Base-by-base conservation (phyloP, 2,329 filamentous ascomycete species). In the Epichloe scottii region DNA sequence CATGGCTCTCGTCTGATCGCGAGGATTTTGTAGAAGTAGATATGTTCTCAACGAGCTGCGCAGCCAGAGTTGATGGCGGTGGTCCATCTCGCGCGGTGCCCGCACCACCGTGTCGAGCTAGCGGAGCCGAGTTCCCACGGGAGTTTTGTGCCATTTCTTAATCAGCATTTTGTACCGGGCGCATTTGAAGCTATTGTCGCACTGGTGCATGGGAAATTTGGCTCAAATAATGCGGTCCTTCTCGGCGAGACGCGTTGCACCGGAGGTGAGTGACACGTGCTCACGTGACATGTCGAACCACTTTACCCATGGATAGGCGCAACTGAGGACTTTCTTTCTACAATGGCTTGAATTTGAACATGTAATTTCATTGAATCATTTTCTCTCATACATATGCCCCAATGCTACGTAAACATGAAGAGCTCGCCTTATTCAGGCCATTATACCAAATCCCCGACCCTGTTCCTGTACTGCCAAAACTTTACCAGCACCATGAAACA, bases 11-110 rank as follows among this genome's bases (percentile, higher is more conserved):
- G 59, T 84, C 77, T 49, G 78, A 78, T 59, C 78, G 76, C 49
- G 78, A 76, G 43, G 77, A 79, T 55, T 75, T 77, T 48, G 77
- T 75, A 47, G 79, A 78, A 21, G 84, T 78, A 42, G 85, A 81
- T 55, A 89, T 82, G 63, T 87, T 88, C 63, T 87, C 84, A 56
- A 93, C 88, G 52, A 96, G 82, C 66, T 94, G 87, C 12, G 88
- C 88, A 49, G 90, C 89, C 60, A 95, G 76, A 10, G 89, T 94
- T 15, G 90, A 95, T 12, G 89, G 85, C 39, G 82, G 81, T 44
- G 72, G 70, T 10, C 57, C 60, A 17, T 57, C 54, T 34, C 56
- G 52, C 33, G 53, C 42, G 21, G 55, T 57, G 45, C 53, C 56
- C 46, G 51, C 56, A 45, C 54, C 48, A 8, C 54, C 47, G 41